These are phyloP conservation scores for Cryptococcus sp. DNA, from an alignment of 1,284 basidiomycete genomes.

Conservation along the genomic window DNA sequence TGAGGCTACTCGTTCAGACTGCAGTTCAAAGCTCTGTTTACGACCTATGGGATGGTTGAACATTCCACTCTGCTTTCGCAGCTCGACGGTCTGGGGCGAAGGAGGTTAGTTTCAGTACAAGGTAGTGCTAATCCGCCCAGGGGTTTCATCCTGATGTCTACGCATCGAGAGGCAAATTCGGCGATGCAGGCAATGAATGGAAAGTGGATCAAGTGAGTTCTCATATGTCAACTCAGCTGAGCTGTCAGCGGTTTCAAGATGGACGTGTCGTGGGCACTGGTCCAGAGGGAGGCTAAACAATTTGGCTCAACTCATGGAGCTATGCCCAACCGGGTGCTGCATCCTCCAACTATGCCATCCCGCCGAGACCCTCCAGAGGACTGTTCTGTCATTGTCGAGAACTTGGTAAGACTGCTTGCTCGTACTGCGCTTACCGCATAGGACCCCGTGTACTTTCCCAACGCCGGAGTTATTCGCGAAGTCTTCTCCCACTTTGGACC, in stretches of 20 bases:
- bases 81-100: slow-evolving; percentile 45
- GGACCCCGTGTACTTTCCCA: slow-evolving; percentile 40
- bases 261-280: slow-evolving; percentile 50
- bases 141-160: slow-evolving; percentile 48
- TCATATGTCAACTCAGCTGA: slow-evolving; percentile 8
- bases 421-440: slow-evolving; percentile 18
- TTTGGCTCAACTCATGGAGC: slow-evolving; percentile 21
- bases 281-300: slow-evolving; percentile 43
- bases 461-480: slow-evolving; percentile 30
- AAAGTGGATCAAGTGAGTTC: slow-evolving; percentile 38
- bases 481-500: slow-evolving; percentile 42
- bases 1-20: slow-evolving; percentile 16
- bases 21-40: slow-evolving; percentile 43
- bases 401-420: slow-evolving; percentile 31
- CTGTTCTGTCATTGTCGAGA: slow-evolving; percentile 41
- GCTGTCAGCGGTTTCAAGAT: slow-evolving; percentile 38
- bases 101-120: slow-evolving; percentile 16
- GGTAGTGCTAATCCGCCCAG: slow-evolving; percentile 8
- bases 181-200: slow-evolving; percentile 45
- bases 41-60: slow-evolving; percentile 39
- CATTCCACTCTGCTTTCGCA: slow-evolving; percentile 47
- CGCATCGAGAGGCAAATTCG: slow-evolving; percentile 36
- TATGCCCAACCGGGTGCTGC: slow-evolving; percentile 47
- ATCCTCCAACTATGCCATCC: slow-evolving; percentile 35
- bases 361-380: slow-evolving; percentile 26